phyloP scores from a whole-genome alignment of 2,329 filamentous ascomycete species.

The Arthrobotrys musiformis region DNA sequence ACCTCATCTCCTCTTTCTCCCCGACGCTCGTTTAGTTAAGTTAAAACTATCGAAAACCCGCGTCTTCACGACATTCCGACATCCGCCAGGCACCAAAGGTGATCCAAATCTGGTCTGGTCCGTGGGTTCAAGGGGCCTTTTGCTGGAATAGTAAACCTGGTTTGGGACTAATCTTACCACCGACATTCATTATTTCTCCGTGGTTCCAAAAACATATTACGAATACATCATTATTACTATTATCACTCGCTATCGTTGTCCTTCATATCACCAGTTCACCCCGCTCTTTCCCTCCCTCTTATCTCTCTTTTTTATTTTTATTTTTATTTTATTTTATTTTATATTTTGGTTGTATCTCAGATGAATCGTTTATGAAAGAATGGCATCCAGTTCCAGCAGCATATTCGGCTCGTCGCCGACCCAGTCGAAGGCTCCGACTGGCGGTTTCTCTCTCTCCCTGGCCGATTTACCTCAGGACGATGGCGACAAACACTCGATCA shows the following conservation, averaged over 20 bases:
- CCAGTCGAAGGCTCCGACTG: slow-evolving; percentile 42
- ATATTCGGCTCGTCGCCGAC: slow-evolving; percentile 39
- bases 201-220: slow-evolving; percentile 10
- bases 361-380: slow-evolving; percentile 47
- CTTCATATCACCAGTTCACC: slow-evolving; percentile 1
- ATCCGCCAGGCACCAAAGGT: slow-evolving; percentile 18
- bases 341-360: too few species aligned
- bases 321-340: too few species aligned
- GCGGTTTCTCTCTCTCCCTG: slow-evolving; percentile 59
- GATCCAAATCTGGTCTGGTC: slow-evolving; percentile 16
- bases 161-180: slow-evolving; percentile 23
- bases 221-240: slow-evolving; percentile 12
- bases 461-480: slow-evolving; percentile 64
- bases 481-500: slow-evolving; percentile 70
- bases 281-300: not conserved
- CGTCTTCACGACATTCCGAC: slow-evolving; percentile 13
- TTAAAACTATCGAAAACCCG: slow-evolving; percentile 16
- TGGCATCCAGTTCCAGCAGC: slow-evolving; percentile 45
- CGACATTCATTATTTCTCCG: slow-evolving; percentile 27
- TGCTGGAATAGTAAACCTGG: slow-evolving; percentile 21
- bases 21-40: slow-evolving; percentile 20
- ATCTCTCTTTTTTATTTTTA: not conserved
- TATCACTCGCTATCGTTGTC: not conserved
- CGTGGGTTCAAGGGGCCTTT: slow-evolving; percentile 12
- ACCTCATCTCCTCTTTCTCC: not conserved